Base-by-base conservation (phyloP, 2,329 filamentous ascomycete species). In the Penicillium corylophilum region DNA sequence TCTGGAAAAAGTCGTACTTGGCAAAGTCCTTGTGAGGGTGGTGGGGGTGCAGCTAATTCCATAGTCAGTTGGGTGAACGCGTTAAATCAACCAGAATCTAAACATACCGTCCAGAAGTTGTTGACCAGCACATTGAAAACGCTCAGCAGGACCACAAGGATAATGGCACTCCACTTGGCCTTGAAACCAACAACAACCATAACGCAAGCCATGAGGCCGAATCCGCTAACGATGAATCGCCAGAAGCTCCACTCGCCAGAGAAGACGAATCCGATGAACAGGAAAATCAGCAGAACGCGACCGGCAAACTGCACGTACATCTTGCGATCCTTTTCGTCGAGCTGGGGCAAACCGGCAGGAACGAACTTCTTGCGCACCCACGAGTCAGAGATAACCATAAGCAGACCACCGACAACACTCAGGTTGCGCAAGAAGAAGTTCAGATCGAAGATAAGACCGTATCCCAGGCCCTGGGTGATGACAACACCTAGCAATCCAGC, bases 1-100 rank as follows among this genome's bases (percentile, higher is more conserved):
- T 96, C 81, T 99, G 94, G 86, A 99, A 99, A 82, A 99, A 99
- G 74, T 99, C 94, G 83, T 99, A 99, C 79, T 99, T 99, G 81
- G 94, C 94, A 71, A 99, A 99, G 76, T 99, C 94, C 84, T 97
- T 97, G 82, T 97, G 93, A 44, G 94, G 94, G 80, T 99, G 94
- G 79, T 95, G 89, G 63, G 93, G 88, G 79, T 97, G 93, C 62
- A 99, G 90, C 89, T 95, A 63, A 42, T 57, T 53, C 28, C 16
- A 40, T 43, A 24, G 53, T 64, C 31, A 68, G 60, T 56, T 24
- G 54, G 42, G 29, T 31, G 33, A 45, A 33, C 26, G 18, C 18
- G 47, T 8, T 18, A 13, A 28, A 53, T 4, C 43, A 33, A n/a
- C 5, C 28, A 46, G 46, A 18, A 8, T 6, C 16, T 44, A 28